phyloP scores from a whole-genome alignment of 345 rosid species.

The Triadica sebifera region DNA sequence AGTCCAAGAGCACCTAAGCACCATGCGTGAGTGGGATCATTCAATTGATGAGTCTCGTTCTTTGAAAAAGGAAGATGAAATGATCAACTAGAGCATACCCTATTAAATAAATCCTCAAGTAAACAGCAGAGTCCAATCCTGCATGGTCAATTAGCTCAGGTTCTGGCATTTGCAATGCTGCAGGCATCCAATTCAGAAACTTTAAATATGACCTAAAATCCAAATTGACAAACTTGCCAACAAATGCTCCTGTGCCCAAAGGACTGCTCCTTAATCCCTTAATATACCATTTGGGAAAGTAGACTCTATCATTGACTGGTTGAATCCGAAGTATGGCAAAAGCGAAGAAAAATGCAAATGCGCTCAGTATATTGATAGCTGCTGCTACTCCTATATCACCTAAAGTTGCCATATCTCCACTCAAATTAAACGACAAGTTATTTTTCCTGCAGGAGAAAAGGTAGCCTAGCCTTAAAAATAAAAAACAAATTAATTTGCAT shows the following conservation, averaged over 20 bases:
- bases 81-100: conserved; percentile 52
- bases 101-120: conserved; percentile 71
- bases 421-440: conserved; percentile 7
- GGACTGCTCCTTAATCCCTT: conserved; percentile 79
- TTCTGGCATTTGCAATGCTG: conserved; percentile 87
- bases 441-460: conserved; percentile 12
- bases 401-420: conserved; percentile 60
- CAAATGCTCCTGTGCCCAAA: conserved; percentile 47
- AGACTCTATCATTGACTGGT: conserved; percentile 87
- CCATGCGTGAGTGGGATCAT: background rate
- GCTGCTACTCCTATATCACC: conserved; percentile 82
- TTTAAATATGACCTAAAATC: conserved; percentile 66
- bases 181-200: conserved; percentile 93
- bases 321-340: conserved; percentile 84
- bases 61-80: background rate
- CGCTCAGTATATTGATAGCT: conserved; percentile 71
- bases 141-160: conserved; percentile 88
- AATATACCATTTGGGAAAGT: conserved; percentile 92
- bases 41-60: background rate
- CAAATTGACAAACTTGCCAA: conserved; percentile 66
- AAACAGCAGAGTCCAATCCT: conserved; percentile 86
- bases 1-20: background rate
- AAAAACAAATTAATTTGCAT: too few relatives aligned
- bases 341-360: conserved; percentile 67
- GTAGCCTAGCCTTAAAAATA: background rate